Evolutionary conservation across 352 stramenopile species (phyloP), one percentile per base, ranked within the genome.

Genomic region (Phytophthora crassamura): DNA sequence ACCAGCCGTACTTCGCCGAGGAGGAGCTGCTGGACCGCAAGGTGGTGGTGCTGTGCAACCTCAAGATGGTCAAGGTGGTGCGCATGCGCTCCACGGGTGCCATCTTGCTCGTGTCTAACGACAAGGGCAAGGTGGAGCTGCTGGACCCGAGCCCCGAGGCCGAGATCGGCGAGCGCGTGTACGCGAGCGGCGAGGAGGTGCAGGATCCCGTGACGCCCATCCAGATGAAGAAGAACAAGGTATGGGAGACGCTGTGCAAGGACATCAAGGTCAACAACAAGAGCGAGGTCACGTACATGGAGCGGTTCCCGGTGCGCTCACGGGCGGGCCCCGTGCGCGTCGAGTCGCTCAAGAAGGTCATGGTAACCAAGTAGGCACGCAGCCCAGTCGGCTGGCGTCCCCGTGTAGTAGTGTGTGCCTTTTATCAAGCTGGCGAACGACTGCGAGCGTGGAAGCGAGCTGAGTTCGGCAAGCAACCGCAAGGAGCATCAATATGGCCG

Each of bases 201-300:
- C 68, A 78, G 42, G 81, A 92, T 46, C 84, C 84, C 15, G 82
- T 92, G 41, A 92, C 84, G 8, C 69, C 84, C 45, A 90, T 92
- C 49, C 81, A 90, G 72, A 88, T 92, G 79, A 92, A 92, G 78
- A 92, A 92, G 76, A 89, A 90, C 77, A 92, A 92, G 73, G 81
- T 90, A 42, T 92, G 84, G 84, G 84, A 92, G 39, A 77, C 80
- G 48, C 43, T 92, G 16, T 74, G 72, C 70, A 92, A 92, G 70
- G 76, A 80, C 42, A 87, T 92, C 61, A 88, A 82, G 75, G 90
- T 81, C 34, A 90, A 78, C 67, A 87, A 87, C 59, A 90, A 92
- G 79, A 74, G 78, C 49, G 81, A 92, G 63, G 66, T 92, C 46
- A 67, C 86, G 81, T 92, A 87, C 69, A 69, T 77, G 66, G 81